Evolutionary conservation across 352 stramenopile species (phyloP).

Genomic region (Globisporangium paroecandrum): DNA sequence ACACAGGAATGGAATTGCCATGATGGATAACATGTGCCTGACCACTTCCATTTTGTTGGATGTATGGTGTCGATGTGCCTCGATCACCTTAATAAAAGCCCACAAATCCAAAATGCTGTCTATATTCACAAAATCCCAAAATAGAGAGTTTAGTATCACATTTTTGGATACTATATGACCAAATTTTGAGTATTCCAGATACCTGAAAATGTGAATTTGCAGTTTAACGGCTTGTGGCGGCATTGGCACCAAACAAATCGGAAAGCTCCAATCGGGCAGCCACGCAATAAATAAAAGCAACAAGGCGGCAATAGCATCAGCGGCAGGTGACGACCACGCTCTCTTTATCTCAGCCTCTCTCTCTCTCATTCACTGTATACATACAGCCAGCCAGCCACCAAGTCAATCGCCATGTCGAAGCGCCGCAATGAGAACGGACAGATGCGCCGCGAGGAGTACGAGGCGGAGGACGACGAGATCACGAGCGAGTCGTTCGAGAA

Average conservation of each 20-base stretch:
- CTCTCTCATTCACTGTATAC: background rate
- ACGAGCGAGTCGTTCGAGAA: conserved; percentile 44
- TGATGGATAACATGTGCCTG: background rate
- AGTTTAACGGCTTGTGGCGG: background rate
- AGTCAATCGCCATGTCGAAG: conserved; percentile 57
- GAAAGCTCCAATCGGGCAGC: conserved; percentile 4
- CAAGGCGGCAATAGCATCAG: background rate
- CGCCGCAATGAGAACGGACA: conserved; percentile 82
- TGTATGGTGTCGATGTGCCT: background rate
- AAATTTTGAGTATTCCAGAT: background rate
- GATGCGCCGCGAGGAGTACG: conserved; percentile 85
- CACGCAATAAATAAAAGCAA: conserved; percentile 7
- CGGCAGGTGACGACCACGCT: background rate
- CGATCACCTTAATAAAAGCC: conserved; percentile 5
- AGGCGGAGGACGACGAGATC: conserved; percentile 45
- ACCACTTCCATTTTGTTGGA: background rate
- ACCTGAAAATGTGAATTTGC: background rate
- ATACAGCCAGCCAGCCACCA: background rate
- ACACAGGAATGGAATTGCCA: background rate
- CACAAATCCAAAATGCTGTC: background rate
- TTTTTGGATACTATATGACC: background rate
- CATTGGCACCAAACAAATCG: conserved; percentile 2
- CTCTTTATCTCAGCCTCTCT: conserved; percentile 1
- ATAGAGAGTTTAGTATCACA: background rate
- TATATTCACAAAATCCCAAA: background rate